Evolutionary conservation across 108 stramenopile species (phyloP).

Genomic region (Epithemia pelagica): DNA sequence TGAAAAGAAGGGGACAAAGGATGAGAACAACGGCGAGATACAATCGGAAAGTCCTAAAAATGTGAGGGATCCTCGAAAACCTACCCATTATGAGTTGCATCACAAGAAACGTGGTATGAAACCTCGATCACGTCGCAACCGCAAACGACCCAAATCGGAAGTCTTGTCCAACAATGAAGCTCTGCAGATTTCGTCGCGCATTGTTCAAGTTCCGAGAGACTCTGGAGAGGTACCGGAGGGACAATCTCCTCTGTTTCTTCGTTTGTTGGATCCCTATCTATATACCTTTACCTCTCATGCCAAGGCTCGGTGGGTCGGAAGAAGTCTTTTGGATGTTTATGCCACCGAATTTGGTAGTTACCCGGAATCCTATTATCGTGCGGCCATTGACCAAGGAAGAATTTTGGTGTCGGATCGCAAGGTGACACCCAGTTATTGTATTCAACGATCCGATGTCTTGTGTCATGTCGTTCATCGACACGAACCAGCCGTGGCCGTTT

Average conservation of each 20-base stretch:
- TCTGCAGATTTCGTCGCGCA: conserved; percentile 2
- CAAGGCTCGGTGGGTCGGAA: conserved; percentile 68
- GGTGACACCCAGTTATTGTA: conserved; percentile 41
- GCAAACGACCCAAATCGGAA: conserved; percentile 35
- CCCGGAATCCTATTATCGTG: conserved; percentile 59
- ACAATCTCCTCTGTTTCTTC: not conserved
- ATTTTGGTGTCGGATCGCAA: conserved; percentile 59
- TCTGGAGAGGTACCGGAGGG: not conserved
- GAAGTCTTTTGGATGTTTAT: conserved; percentile 68
- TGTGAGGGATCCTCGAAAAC: no score
- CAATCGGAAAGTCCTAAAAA: no score
- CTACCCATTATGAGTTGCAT: no score
- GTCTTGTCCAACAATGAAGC: conserved; percentile 4
- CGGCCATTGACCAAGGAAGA: conserved; percentile 64
- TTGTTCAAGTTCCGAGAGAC: conserved; percentile 11
- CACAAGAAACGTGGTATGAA: conserved; percentile 23
- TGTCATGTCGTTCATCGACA: conserved; percentile 82
- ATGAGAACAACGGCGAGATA: no score
- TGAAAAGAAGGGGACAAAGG: no score
- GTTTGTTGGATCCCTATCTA: conserved; percentile 43
- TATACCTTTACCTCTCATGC: conserved; percentile 74
- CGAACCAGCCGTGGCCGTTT: conserved; percentile 70
- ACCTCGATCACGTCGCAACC: conserved; percentile 37
- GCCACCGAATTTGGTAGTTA: conserved; percentile 69
- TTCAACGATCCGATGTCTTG: conserved; percentile 57